Evolutionary conservation across 495 filamentous ascomycete genomes (phyloP), one percentile per base, ranked within the genome.

Genomic region (Darksidea phi): DNA sequence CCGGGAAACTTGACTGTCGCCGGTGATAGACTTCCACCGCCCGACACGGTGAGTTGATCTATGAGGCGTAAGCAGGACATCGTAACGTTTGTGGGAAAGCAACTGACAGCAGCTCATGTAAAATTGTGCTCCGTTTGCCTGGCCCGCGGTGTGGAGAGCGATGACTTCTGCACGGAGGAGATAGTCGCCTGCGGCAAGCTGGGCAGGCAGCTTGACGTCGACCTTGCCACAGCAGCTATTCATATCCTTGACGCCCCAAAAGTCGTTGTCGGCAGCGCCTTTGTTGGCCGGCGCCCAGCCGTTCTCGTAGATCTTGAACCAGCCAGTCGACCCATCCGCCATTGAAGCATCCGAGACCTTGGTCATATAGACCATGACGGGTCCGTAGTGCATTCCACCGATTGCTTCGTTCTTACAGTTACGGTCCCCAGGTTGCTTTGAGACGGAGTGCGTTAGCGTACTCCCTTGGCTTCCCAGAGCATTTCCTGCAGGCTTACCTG

Each of bases 31-130:
- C 46, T 78, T 32, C 83, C 84, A 25, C 80, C 80, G 20, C 79
- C 79, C 5, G 73, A 76, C 53, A 88, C 78, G 18, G 75, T 82
- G 67, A 88, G 59, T 66, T 86, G 84, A 15, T 81, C 83, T 62
- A 43, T 15, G 26, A 6, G 10, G 28, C 28, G 28, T 32, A 3
- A 32, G 28, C 28, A 32, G 3, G 3, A 3, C 28, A 10, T 32
- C 28, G 28, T 32, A 3, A 4, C 28, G 4, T 32, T 41, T 5
- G 4, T 48, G 5, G 13, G 38, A 26, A 28, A 48, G 12, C 12
- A 18, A 54, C 53, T 34, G 49, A 58, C 60, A 63, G 56, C 84
- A 87, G 2, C 76, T 70, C 32, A 82, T 67, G 48, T 82, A 84
- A 61, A 82, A 76, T 68, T 82, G 80, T 0, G 82, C 76, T 47